Conservation (phyloP, 1,284 basidiomycete species). For the Coniferiporia weirii region DNA sequence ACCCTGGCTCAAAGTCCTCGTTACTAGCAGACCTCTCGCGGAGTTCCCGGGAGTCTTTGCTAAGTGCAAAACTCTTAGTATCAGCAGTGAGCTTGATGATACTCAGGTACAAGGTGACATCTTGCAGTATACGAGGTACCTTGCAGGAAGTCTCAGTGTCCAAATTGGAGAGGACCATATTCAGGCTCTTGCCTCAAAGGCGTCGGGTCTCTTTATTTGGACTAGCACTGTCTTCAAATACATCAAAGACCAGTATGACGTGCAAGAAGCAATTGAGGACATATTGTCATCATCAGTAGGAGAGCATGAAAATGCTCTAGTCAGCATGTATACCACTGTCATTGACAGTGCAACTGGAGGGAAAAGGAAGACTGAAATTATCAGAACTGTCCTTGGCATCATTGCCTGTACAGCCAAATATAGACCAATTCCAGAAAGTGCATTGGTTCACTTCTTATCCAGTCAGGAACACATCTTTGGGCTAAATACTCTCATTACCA, state of each 20-base stretch:
- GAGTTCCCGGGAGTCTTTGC: neutral
- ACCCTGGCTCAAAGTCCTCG: neutral
- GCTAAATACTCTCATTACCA: neutral
- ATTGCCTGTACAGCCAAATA: neutral
- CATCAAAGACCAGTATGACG: slow-evolving; percentile 16
- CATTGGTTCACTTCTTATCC: neutral
- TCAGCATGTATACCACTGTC: neutral
- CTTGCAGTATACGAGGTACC: neutral
- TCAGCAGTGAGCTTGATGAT: neutral
- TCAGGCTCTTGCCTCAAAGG: slow-evolving; percentile 21
- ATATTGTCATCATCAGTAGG: neutral
- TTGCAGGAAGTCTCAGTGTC: neutral
- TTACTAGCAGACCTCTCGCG: neutral
- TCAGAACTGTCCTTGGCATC: neutral
- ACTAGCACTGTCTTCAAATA: slow-evolving; percentile 26
- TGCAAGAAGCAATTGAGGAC: neutral
- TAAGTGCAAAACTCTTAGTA: neutral
- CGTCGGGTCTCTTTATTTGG: slow-evolving; percentile 27
- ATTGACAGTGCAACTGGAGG: neutral
- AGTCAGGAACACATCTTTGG: neutral
- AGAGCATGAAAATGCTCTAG: neutral
- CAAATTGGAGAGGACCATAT: slow-evolving; percentile 13
- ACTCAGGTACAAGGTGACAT: neutral
- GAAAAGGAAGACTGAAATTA: neutral
- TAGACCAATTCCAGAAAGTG: neutral